Percentiles rank a stretch among this genome's conserved stretches.
Evolutionary conservation across 495 filamentous ascomycete genomes (phyloP).

Genomic region (Acidomyces sp.): DNA sequence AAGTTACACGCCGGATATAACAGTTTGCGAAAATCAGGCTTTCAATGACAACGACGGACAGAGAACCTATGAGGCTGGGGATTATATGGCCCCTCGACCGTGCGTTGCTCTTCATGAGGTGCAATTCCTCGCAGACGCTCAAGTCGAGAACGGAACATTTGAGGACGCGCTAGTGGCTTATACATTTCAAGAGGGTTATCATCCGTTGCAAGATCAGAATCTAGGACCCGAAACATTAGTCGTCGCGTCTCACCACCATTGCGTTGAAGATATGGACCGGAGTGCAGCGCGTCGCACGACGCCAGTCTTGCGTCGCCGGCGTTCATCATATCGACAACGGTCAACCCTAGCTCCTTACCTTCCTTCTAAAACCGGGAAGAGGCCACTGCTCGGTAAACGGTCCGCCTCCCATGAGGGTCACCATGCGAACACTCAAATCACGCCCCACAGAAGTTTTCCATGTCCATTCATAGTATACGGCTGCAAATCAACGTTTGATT

Average conservation of each 20-base stretch:
- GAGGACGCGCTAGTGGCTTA: slow-evolving; percentile 7
- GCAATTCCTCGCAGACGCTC: slow-evolving; percentile 7
- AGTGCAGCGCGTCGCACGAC: neutral
- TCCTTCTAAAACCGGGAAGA: slow-evolving; percentile 4
- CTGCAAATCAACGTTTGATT: slow-evolving; percentile 74
- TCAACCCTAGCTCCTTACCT: neutral
- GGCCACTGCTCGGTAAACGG: neutral
- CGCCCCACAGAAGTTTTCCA: slow-evolving; percentile 34
- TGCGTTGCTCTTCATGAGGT: slow-evolving; percentile 13
- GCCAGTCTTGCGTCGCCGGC: slow-evolving; percentile 2
- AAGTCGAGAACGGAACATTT: slow-evolving; percentile 1
- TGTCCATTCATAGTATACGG: slow-evolving; percentile 75
- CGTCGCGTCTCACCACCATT: neutral
- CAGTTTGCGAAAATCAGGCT: neutral
- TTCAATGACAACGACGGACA: neutral
- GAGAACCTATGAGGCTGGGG: neutral
- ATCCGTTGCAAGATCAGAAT: slow-evolving; percentile 2
- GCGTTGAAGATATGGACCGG: neutral
- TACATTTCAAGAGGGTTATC: slow-evolving; percentile 12
- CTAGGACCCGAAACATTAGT: neutral
- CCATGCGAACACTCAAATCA: neutral
- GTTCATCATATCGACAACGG: slow-evolving; percentile 2
- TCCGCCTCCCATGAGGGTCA: neutral
- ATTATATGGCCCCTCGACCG: neutral
- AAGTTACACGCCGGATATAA: neutral